A percentile compares a stretch with the other conserved stretches of the same genome.
Evolutionary conservation across 1,139 yeast genomes (phyloP).

Genomic region (Scheffersomyces segobiensis): DNA sequence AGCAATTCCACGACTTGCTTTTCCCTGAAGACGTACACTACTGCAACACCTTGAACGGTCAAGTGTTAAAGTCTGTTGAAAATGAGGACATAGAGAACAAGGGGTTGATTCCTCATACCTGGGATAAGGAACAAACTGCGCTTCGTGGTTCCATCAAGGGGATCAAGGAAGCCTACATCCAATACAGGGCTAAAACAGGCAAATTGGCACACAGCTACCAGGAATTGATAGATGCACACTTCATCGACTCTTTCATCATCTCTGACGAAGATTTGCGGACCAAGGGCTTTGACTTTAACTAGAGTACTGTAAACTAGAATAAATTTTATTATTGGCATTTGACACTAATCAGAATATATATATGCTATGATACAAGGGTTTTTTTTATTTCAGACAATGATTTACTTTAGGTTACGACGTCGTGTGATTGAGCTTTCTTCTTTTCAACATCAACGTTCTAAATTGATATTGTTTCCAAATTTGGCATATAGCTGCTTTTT

Average conservation of each 20-base stretch:
- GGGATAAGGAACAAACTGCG: constrained; percentile 36
- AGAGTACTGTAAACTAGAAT: not conserved
- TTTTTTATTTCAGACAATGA: too few species aligned
- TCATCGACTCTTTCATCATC: constrained; percentile 18
- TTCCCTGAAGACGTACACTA: constrained; percentile 53
- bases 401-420: not conserved
- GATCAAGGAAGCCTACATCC: constrained; percentile 38
- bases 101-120: constrained; percentile 38
- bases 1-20: constrained; percentile 43
- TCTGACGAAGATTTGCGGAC: constrained; percentile 17
- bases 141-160: constrained; percentile 33
- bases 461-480: constrained; percentile 86
- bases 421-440: not conserved
- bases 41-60: constrained; percentile 36
- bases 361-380: not conserved
- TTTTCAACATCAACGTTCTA: constrained; percentile 52
- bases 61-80: constrained; percentile 31
- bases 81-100: constrained; percentile 13
- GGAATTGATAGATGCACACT: constrained; percentile 28
- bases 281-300: constrained; percentile 15
- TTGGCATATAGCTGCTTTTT: constrained; percentile 81
- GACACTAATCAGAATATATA: not conserved
- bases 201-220: constrained; percentile 28
- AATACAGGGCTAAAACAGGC: constrained; percentile 29
- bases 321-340: not conserved